These are phyloP conservation scores for Nemania sp. DNA, from an alignment of 2,329 filamentous ascomycete species.

Conservation along the genomic window DNA sequence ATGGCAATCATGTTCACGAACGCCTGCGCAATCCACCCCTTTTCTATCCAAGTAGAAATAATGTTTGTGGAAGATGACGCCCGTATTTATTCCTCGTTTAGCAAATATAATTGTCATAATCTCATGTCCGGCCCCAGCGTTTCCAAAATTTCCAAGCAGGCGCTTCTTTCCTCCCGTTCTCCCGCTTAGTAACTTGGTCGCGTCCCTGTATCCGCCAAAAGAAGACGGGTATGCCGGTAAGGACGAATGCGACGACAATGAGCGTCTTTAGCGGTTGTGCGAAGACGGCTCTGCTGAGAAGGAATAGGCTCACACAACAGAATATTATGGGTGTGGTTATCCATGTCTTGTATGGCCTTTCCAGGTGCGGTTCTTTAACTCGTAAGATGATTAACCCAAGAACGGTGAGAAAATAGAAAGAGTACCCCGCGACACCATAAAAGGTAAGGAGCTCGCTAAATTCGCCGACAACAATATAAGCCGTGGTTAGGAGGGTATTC, in stretches of 20 bases:
- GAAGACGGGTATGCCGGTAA: constrained; percentile 86
- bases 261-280: constrained; percentile 91
- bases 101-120: constrained; percentile 31
- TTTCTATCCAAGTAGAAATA: not conserved
- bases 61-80: constrained; percentile 33
- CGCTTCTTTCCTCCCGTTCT: constrained; percentile 51
- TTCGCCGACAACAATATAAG: constrained; percentile 88
- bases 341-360: constrained; percentile 95
- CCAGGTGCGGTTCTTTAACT: constrained; percentile 86
- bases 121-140: constrained; percentile 50
- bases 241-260: constrained; percentile 86
- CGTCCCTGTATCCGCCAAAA: constrained; percentile 83
- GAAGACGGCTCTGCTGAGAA: constrained; percentile 89
- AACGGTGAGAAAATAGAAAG: constrained; percentile 96
- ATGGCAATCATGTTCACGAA: constrained; percentile 16
- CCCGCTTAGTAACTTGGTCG: constrained; percentile 63
- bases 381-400: constrained; percentile 91
- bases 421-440: constrained; percentile 96
- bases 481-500: constrained; percentile 78
- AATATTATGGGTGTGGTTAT: constrained; percentile 97
- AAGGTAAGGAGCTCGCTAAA: constrained; percentile 94
- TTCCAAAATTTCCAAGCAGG: constrained; percentile 73
- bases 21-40: constrained; percentile 11
- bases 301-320: constrained; percentile 94
- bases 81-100: constrained; percentile 26